These are phyloP conservation scores for Orbilia quercus DNA, from an alignment of 2,329 filamentous ascomycete genomes.

Conservation along the genomic window DNA sequence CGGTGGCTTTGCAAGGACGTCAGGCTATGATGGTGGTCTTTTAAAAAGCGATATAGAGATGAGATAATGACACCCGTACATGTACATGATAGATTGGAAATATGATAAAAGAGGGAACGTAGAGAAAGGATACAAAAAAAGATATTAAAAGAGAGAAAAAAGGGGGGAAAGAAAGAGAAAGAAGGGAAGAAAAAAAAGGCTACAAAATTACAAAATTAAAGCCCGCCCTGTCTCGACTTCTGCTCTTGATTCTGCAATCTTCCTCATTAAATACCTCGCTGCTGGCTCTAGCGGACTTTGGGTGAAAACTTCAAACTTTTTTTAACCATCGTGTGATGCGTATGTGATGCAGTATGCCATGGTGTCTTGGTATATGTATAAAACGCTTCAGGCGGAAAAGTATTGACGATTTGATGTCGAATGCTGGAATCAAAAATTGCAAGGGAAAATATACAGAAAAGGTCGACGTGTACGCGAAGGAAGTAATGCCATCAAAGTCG, in stretches of 20 bases:
- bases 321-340: constrained; percentile 33
- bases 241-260: constrained; percentile 9
- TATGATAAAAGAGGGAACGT: constrained; percentile 15
- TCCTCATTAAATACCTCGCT: constrained; percentile 45
- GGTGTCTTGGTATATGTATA: constrained; percentile 19
- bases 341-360: constrained; percentile 11
- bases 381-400: constrained; percentile 24
- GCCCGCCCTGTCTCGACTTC: background rate
- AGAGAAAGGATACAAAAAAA: constrained; percentile 28
- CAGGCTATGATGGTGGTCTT: constrained; percentile 19
- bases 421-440: constrained; percentile 16
- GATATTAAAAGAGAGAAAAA: constrained; percentile 15
- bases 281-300: constrained; percentile 16
- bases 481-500: constrained; percentile 54
- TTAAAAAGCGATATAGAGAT: constrained; percentile 11
- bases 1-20: constrained; percentile 6
- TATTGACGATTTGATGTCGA: constrained; percentile 35
- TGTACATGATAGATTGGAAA: constrained; percentile 18
- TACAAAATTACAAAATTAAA: constrained; percentile 45
- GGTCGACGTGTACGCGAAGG: constrained; percentile 41
- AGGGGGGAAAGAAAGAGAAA: constrained; percentile 9
- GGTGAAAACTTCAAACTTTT: constrained; percentile 43
- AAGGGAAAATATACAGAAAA: constrained; percentile 56
- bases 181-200: constrained; percentile 11
- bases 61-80: constrained; percentile 29